These are phyloP conservation scores for Skeletonema potamos DNA, from an alignment of 108 stramenopile genomes.

Conservation along the genomic window DNA sequence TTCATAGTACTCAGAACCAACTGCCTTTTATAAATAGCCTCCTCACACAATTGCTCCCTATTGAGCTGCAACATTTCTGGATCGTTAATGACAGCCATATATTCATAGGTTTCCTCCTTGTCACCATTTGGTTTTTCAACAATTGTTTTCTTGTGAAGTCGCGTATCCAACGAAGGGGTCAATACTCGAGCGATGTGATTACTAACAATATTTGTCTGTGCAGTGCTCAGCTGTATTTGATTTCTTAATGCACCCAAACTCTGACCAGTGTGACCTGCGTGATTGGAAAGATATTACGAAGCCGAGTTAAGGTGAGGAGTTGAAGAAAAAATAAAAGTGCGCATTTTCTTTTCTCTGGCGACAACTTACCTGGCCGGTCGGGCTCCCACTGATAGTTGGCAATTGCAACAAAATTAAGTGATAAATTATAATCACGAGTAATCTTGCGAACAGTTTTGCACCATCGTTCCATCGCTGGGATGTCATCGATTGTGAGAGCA, in stretches of 20 bases:
- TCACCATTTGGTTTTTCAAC: constrained; percentile 10
- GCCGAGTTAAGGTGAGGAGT: background rate
- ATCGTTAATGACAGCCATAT: constrained; percentile 29
- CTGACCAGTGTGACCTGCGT: background rate
- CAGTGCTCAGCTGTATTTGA: constrained; percentile 34
- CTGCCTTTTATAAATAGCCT: constrained; percentile 37
- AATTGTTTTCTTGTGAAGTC: constrained; percentile 28
- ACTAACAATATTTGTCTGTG: constrained; percentile 26
- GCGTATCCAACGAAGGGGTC: constrained; percentile 28
- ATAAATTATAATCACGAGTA: constrained; percentile 24
- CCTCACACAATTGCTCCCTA: constrained; percentile 30
- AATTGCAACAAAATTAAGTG: constrained; percentile 32
- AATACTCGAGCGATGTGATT: constrained; percentile 28
- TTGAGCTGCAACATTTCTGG: constrained; percentile 37
- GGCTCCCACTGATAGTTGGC: constrained; percentile 42
- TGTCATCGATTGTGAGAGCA: constrained; percentile 11
- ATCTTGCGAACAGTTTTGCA: constrained; percentile 19
- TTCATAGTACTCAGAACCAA: constrained; percentile 32
- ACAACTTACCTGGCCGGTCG: constrained; percentile 32
- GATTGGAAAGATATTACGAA: background rate
- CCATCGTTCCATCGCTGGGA: constrained; percentile 28
- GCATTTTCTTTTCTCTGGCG: constrained; percentile 7
- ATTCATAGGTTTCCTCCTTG: constrained; percentile 26
- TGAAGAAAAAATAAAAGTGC: background rate
- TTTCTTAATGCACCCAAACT: constrained; percentile 32